Percentiles rank a stretch among this genome's conserved stretches.
Evolutionary conservation across 768 basidiomycete species (phyloP).

Genomic region (Termitomyces sp.): DNA sequence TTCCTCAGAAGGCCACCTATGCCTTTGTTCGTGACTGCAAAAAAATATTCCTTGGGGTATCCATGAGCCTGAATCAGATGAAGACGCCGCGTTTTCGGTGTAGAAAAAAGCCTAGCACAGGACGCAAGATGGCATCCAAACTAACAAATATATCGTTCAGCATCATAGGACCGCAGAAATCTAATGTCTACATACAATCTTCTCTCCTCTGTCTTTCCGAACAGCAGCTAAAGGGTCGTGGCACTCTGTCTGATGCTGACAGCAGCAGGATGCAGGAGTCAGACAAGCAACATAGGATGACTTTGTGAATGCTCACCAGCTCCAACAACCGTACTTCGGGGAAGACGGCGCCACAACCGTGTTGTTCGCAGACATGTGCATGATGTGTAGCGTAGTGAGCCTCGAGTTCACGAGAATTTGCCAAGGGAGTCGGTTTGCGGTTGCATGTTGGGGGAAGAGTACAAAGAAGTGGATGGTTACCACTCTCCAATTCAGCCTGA

Average conservation of each 20-base stretch:
- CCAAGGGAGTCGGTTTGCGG: constrained; percentile 55
- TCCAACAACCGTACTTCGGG: constrained; percentile 76
- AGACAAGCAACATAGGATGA: neutral
- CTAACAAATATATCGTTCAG: constrained; percentile 22
- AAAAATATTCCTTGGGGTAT: constrained; percentile 88
- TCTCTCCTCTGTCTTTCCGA: constrained; percentile 74
- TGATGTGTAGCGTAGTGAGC: constrained; percentile 80
- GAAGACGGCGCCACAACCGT: constrained; percentile 74
- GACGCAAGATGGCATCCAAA: constrained; percentile 72
- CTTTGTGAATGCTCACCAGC: constrained; percentile 51
- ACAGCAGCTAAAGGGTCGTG: constrained; percentile 83
- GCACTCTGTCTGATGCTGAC: constrained; percentile 77
- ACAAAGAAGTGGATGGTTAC: constrained; percentile 48
- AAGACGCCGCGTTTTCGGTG: constrained; percentile 70
- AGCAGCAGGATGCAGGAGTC: neutral
- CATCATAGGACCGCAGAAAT: neutral
- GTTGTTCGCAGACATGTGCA: constrained; percentile 72
- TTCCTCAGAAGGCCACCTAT: constrained; percentile 71
- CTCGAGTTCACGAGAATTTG: constrained; percentile 66
- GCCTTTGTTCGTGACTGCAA: constrained; percentile 87
- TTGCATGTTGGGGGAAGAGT: constrained; percentile 82
- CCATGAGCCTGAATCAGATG: constrained; percentile 80
- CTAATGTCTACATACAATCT: constrained; percentile 53
- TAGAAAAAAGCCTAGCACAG: constrained; percentile 56
- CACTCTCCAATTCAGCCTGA: constrained; percentile 11